phyloP scores from a whole-genome alignment of 2,329 filamentous ascomycete species.

The Ascosphaera aggregata region DNA sequence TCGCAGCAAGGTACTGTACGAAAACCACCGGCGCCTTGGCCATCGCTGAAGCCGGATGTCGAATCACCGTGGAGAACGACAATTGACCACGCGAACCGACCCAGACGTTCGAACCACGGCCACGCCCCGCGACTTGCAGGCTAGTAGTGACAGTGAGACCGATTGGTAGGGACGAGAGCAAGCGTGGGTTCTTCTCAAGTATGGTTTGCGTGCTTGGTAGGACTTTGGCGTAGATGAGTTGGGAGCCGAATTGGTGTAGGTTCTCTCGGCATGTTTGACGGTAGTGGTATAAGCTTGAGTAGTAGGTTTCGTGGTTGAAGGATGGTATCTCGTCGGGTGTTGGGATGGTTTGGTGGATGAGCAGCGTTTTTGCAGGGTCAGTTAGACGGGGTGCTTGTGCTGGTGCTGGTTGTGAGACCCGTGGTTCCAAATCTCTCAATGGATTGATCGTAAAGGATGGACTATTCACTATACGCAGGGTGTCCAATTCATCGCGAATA shows the following conservation, averaged over 20 bases:
- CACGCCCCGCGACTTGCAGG: conserved; percentile 67
- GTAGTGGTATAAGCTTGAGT: conserved; percentile 44
- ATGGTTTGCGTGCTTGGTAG: conserved; percentile 87
- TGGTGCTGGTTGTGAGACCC: no score
- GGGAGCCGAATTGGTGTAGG: conserved; percentile 44
- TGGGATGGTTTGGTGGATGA: conserved; percentile 50
- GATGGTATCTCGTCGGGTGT: conserved; percentile 51
- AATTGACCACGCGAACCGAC: conserved; percentile 68
- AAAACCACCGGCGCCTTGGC: conserved; percentile 64
- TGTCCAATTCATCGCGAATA: conserved; percentile 65
- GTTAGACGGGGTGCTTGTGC: no score
- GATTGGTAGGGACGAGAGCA: conserved; percentile 52
- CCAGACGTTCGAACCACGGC: conserved; percentile 85
- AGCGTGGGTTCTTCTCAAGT: conserved; percentile 69
- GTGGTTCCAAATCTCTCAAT: conserved; percentile 17
- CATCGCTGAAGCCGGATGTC: conserved; percentile 53
- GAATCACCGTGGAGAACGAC: conserved; percentile 72
- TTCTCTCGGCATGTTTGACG: conserved; percentile 33
- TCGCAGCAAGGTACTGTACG: conserved; percentile 74
- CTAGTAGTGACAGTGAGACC: conserved; percentile 81
- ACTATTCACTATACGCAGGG: conserved; percentile 52
- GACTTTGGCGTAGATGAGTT: conserved; percentile 71
- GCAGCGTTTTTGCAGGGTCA: conserved; percentile 40
- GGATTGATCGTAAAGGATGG: conserved; percentile 35
- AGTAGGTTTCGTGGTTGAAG: conserved; percentile 70